These are phyloP conservation scores for Claviceps lovelessii DNA, from an alignment of 2,329 filamentous ascomycete genomes.

Conservation along the genomic window DNA sequence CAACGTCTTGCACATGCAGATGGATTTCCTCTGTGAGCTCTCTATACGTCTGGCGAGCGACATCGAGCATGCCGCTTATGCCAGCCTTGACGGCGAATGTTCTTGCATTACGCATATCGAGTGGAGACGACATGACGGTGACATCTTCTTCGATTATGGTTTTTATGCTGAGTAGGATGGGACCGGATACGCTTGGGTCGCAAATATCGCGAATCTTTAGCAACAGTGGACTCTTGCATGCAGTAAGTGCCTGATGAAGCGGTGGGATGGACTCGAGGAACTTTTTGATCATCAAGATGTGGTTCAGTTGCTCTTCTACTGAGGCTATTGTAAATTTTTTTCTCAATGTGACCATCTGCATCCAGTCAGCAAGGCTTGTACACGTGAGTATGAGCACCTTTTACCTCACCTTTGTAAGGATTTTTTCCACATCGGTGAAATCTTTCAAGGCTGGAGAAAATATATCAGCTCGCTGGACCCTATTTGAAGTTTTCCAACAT, in stretches of 20 bases:
- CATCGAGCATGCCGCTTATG: slow-evolving; percentile 73
- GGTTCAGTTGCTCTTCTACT: slow-evolving; percentile 71
- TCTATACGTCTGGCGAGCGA: slow-evolving; percentile 78
- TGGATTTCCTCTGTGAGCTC: slow-evolving; percentile 70
- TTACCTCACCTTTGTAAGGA: slow-evolving; percentile 51
- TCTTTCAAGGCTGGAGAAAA: slow-evolving; percentile 45
- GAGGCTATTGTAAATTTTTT: slow-evolving; percentile 49
- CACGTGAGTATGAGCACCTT: neutral
- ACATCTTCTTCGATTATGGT: slow-evolving; percentile 68
- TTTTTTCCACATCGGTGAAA: slow-evolving; percentile 66
- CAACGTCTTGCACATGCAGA: slow-evolving; percentile 53
- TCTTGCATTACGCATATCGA: slow-evolving; percentile 80
- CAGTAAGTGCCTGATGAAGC: slow-evolving; percentile 52
- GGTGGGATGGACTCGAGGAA: slow-evolving; percentile 57
- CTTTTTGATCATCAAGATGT: slow-evolving; percentile 73
- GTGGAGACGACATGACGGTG: slow-evolving; percentile 58
- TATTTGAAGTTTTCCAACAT: neutral
- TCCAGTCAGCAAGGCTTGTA: neutral
- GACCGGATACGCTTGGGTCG: slow-evolving; percentile 42
- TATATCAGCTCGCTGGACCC: neutral
- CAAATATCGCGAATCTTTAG: slow-evolving; percentile 57
- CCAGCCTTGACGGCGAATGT: slow-evolving; percentile 81
- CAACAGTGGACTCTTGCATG: slow-evolving; percentile 50
- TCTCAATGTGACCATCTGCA: slow-evolving; percentile 61
- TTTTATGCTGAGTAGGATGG: slow-evolving; percentile 51